phyloP scores from a whole-genome alignment of 2,329 filamentous ascomycete genomes.

The Pseudophaeomoniella oleicola region DNA sequence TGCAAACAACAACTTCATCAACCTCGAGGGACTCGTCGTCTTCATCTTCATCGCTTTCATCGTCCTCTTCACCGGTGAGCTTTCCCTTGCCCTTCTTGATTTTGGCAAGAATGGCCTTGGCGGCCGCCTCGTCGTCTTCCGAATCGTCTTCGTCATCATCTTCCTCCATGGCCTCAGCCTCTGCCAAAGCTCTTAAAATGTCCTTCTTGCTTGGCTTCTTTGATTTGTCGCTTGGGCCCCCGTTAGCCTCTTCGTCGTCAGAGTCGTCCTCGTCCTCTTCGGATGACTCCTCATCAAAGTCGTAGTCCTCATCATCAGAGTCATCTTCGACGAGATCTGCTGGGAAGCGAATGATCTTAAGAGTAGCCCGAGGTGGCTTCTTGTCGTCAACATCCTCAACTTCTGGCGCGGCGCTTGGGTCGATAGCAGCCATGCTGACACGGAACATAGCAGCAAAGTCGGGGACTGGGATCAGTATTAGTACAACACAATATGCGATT shows the following conservation, averaged over 20 bases:
- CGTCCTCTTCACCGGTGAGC: conserved; percentile 55
- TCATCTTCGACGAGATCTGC: conserved; percentile 38
- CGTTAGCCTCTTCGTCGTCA: conserved; percentile 32
- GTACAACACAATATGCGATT: neutral
- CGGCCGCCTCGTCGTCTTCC: conserved; percentile 39
- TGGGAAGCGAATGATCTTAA: conserved; percentile 75
- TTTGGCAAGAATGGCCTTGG: conserved; percentile 31
- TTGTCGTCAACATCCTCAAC: conserved; percentile 49
- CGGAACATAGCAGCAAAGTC: conserved; percentile 81
- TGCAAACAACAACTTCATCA: conserved; percentile 72
- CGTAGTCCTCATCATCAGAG: conserved; percentile 42
- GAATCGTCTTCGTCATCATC: conserved; percentile 64
- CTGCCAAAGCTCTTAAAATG: conserved; percentile 21
- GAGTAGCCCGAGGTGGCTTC: conserved; percentile 59
- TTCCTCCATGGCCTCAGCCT: conserved; percentile 28
- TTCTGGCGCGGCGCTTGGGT: conserved; percentile 65
- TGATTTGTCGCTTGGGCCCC: conserved; percentile 14
- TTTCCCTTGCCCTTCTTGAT: conserved; percentile 50
- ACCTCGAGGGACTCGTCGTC: conserved; percentile 43
- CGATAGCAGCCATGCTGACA: conserved; percentile 96
- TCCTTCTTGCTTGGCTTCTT: conserved; percentile 15
- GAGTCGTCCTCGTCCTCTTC: conserved; percentile 32
- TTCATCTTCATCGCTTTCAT: conserved; percentile 30
- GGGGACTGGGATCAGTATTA: conserved; percentile 27
- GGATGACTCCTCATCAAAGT: conserved; percentile 51